A percentile compares a stretch with the other conserved stretches of the same genome.
Conservation (phyloP, 352 stramenopile species). For the Phytophthora megakarya region DNA sequence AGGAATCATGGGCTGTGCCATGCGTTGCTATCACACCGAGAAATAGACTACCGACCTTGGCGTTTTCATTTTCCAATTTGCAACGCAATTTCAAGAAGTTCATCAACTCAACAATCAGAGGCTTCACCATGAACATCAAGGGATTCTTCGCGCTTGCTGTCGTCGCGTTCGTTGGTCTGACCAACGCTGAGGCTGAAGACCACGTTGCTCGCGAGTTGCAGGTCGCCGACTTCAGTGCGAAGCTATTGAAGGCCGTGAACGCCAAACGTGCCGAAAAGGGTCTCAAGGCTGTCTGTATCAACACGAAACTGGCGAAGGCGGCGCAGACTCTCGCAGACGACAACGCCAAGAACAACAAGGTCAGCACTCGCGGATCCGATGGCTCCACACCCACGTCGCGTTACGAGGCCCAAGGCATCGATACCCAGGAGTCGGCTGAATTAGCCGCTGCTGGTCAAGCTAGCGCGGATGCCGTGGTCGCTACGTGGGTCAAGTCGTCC, state of each 20-base stretch:
- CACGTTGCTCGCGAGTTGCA: constrained; percentile 31
- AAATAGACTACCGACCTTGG: neutral
- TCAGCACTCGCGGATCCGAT: constrained; percentile 36
- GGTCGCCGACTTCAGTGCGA: constrained; percentile 41
- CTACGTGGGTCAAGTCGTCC: constrained; percentile 46
- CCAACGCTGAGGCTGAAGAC: constrained; percentile 21
- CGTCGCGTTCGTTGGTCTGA: constrained; percentile 23
- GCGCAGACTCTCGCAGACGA: constrained; percentile 30
- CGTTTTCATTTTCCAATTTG: constrained; percentile 30
- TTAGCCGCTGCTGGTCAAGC: constrained; percentile 47
- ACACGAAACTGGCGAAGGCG: constrained; percentile 35
- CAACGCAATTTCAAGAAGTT: constrained; percentile 10
- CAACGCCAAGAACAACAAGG: constrained; percentile 33
- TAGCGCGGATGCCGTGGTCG: constrained; percentile 35
- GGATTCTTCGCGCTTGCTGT: constrained; percentile 27
- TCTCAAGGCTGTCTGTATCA: constrained; percentile 42
- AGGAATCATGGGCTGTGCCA: neutral
- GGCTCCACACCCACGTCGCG: constrained; percentile 37
- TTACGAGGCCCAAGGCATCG: constrained; percentile 29
- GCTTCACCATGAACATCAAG: constrained; percentile 36
- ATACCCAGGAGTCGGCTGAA: constrained; percentile 29
- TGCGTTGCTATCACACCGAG: neutral
- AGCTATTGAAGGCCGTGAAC: constrained; percentile 46
- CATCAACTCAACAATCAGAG: constrained; percentile 4
- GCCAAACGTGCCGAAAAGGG: constrained; percentile 41